Evolutionary conservation across 225 moss, liverwort and hornwort genomes (phyloP), one percentile per base, ranked within the genome.

Genomic region (Thuidium tamariscinum): DNA sequence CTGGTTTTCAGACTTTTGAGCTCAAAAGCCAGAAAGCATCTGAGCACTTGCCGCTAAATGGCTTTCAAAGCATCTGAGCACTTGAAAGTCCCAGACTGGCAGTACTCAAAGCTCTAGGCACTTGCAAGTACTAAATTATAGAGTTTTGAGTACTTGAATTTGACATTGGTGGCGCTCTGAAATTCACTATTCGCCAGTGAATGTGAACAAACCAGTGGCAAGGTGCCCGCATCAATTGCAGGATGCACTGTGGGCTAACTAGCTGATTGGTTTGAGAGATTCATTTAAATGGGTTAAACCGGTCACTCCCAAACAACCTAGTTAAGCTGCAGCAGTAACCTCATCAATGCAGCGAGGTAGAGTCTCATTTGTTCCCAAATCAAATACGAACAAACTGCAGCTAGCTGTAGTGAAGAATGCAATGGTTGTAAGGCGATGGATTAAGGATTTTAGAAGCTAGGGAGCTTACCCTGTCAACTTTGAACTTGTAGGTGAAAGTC

Each of bases 401-500:
- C 19, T 59, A 10, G 19, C 62, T 51, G 15, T 19, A 29, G 29
- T 37, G 14, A 27, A 74, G 37, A 61, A 29, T 61, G 26, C 83
- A 49, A 72, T 14, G 36, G 62, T 48, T 55, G 23, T 10, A 25
- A 76, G 36, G 37, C 32, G 11, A 12, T 44, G 14, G n/a, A 34
- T 34, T 42, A 25, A n/a, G 18, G 4, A 10, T 34, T 22, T 64
- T 5, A 23, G 17, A 5, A 49, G 65, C 25, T 16, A 51, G 49
- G 12, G 44, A 46, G 62, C 91, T 90, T 79, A 93, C 92, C 88
- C 88, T 86, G 30, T 89, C 90, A 42, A 82, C 87, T 82, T 89
- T 88, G 88, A 92, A 95, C 61, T 76, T 39, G 88, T 93, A 95
- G 19, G 89, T 92, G 89, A 95, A 95, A 55, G 88, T 91, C 90